Evolutionary conservation across 2,329 filamentous ascomycete species (phyloP), one percentile per base, ranked within the genome.

Genomic region (Amesomyces nigricolor): DNA sequence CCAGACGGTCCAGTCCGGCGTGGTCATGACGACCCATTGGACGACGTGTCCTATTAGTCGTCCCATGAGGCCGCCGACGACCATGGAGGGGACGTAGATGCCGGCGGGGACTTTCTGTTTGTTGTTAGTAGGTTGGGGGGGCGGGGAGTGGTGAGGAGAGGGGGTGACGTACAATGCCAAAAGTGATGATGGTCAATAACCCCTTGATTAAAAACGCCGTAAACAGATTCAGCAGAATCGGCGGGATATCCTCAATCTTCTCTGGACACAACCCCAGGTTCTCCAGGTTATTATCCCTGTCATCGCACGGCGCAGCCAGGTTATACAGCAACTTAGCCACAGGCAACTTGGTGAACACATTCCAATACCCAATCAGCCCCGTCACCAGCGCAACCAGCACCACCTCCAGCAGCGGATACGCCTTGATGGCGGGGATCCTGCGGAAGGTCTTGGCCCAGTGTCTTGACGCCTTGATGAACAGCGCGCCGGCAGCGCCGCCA

Each of bases 11-110:
- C 85, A 87, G 53, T 84, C 73, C 0, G 90, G 88, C 65, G 85
- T 88, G 30, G 79, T 80, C 54, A 95, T 77, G 5, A 92, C 90
- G 51, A 89, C 71, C 72, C 88, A 91, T 68, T 97, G 92, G 0
- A 91, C 84, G 6, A 85, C 70, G 68, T 97, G 94, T 1, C 94
- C 94, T 11, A 96, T 82, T 44, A 94, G 85, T 7, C 92, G 85
- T 30, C 92, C 92, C 75, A 96, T 86, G 16, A 99, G 75, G 66
- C 94, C 94, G 61, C 94, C 94, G 16, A 97, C 90, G 29, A 97
- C 94, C 94, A 99, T 99, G 64, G 92, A 96, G 3, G 94, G 94
- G 1, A 99, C 91, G 65, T 99, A 99, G 63, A 99, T 96, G 60
- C 94, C 94, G 1, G 92, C 91, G 9, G 94, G 94, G 0, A 97